A percentile compares a stretch with the other conserved stretches of the same genome.
These are phyloP conservation scores for Boletus tomentosulus DNA, from an alignment of 768 basidiomycete species.

Conservation along the genomic window DNA sequence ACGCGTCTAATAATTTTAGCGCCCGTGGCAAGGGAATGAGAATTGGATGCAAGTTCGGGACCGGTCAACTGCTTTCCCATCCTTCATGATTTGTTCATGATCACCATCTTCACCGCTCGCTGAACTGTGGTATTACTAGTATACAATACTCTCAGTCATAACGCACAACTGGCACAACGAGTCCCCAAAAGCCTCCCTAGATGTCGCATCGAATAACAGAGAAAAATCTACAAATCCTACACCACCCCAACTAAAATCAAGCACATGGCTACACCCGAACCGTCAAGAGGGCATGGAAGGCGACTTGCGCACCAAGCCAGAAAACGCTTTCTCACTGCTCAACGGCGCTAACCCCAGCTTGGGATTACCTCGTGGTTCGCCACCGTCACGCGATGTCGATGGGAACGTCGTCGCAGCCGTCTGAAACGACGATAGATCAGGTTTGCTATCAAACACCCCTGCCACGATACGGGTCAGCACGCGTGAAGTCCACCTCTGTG, in stretches of 20 bases:
- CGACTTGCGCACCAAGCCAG: conserved; percentile 21
- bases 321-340: conserved; percentile 33
- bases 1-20: too few species aligned
- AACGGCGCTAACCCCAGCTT: conserved; percentile 37
- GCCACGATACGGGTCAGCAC: not conserved
- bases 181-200: not conserved
- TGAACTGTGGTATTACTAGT: too few species aligned
- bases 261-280: conserved; percentile 1
- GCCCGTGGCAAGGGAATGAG: too few species aligned
- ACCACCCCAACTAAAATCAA: conserved; percentile 10
- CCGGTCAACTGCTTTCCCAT: too few species aligned
- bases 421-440: conserved; percentile 32
- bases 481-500: not conserved
- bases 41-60: too few species aligned
- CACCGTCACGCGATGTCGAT: conserved; percentile 9
- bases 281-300: conserved; percentile 19
- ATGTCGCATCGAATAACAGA: not conserved
- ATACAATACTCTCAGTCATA: not conserved
- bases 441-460: conserved; percentile 37
- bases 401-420: conserved; percentile 19
- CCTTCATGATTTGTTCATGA: too few species aligned
- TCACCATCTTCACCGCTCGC: too few species aligned
- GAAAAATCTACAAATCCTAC: conserved; percentile 3
- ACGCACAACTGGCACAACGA: not conserved
- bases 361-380: conserved; percentile 32